These are phyloP conservation scores for Ustilago cynodontis DNA, from an alignment of 1,284 basidiomycete species.

Conservation along the genomic window DNA sequence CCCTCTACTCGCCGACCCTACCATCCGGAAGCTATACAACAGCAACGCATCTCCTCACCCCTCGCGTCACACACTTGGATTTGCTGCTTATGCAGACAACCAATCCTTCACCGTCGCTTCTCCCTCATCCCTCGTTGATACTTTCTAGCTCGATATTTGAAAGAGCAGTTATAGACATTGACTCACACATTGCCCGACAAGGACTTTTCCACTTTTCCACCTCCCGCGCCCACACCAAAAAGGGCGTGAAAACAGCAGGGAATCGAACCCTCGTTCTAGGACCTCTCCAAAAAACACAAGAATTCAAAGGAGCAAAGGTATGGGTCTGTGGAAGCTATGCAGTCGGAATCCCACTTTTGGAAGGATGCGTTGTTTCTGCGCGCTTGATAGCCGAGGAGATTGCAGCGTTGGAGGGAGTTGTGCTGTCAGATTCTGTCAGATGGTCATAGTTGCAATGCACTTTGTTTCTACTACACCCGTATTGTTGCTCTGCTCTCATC, in stretches of 20 bases:
- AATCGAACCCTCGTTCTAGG: slow-evolving; percentile 10
- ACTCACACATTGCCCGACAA: slow-evolving; percentile 16
- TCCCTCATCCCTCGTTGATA: slow-evolving; percentile 27
- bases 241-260: slow-evolving; percentile 5
- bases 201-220: slow-evolving; percentile 10
- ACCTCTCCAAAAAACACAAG: slow-evolving; percentile 5
- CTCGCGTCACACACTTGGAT: background rate
- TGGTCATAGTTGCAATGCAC: slow-evolving; percentile 6
- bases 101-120: slow-evolving; percentile 51
- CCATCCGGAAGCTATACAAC: slow-evolving; percentile 44
- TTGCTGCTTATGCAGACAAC: slow-evolving; percentile 62
- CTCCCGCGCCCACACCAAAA: background rate
- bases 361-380: slow-evolving; percentile 38
- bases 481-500: too few species aligned
- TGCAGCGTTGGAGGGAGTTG: background rate
- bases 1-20: background rate
- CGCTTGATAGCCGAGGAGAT: slow-evolving; percentile 23
- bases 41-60: slow-evolving; percentile 59
- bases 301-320: background rate
- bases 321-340: slow-evolving; percentile 40
- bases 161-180: slow-evolving; percentile 52
- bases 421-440: background rate
- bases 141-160: slow-evolving; percentile 54
- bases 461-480: too few species aligned
- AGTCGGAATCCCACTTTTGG: slow-evolving; percentile 33